These are phyloP conservation scores for Teratosphaeria viscida DNA, from an alignment of 2,329 filamentous ascomycete species.

Conservation along the genomic window DNA sequence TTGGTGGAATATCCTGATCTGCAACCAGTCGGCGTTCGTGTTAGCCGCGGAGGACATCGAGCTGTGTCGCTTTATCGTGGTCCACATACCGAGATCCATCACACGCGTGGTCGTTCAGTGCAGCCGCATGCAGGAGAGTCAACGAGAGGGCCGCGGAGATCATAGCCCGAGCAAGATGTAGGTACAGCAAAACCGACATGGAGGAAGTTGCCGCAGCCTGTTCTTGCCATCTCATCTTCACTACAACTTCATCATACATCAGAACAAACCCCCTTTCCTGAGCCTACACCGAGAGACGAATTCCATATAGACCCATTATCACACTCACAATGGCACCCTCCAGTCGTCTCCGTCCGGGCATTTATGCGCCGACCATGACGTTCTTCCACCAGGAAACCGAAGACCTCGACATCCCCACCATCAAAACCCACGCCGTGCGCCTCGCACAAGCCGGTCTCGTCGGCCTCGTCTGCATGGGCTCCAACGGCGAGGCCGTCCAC, in stretches of 20 bases:
- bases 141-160: not conserved
- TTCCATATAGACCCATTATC: not conserved
- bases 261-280: not conserved
- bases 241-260: not conserved
- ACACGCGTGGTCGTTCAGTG: not conserved
- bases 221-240: not conserved
- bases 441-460: constrained; percentile 68
- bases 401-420: constrained; percentile 68
- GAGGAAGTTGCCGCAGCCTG: not conserved
- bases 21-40: constrained; percentile 4
- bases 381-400: constrained; percentile 80
- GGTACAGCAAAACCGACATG: not conserved
- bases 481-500: constrained; percentile 83
- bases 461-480: constrained; percentile 78
- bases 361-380: constrained; percentile 77
- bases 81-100: not conserved
- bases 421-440: constrained; percentile 71
- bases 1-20: constrained; percentile 7
- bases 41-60: not conserved
- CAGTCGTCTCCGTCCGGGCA: constrained; percentile 60
- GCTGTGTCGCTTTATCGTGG: not conserved
- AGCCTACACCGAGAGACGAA: not conserved
- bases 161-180: not conserved
- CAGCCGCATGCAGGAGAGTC: not conserved
- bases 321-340: constrained; percentile 10